Base-by-base conservation (phyloP, 768 basidiomycete genomes). In the Leccinum aurantiacum region DNA sequence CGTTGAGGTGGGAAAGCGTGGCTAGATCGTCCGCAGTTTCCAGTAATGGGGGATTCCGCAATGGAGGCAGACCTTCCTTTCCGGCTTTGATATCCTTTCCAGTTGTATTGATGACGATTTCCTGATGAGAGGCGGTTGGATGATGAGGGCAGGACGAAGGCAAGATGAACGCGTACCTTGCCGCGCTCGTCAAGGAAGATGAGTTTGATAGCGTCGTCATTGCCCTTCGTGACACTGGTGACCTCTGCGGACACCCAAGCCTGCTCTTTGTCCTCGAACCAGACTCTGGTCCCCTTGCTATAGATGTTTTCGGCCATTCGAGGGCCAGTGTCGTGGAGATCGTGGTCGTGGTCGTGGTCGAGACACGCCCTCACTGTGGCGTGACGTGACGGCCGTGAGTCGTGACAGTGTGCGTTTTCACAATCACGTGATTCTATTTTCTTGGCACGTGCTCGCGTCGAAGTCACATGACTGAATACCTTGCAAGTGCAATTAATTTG, bases 11-110 rank as follows among this genome's bases (percentile, higher is more conserved):
- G 52, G 94, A 97, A 68, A 99, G 86, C 57, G 95, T 97, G 52
- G 97, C 95, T 72, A 99, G 82, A 81, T 99, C 97, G 77, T 99
- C 97, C 31, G 95, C 93, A 17, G 93, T 93, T 79, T 99, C 97
- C 61, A 99, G 80, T 54, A 98, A 78, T 35, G 96, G 97, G 33
- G 97, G 97, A 77, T 99, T 98, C 65, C 95, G 89, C 69, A 99
- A 78, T 47, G 95, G 97, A 48, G 97, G 97, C 8, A 98, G 82
- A 54, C 83, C 85, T 65, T 87, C 86, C 68, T 88, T 87, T 50
- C 86, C 86, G 70, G 89, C 88, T 70, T 85, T 90, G 73, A 95
- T 89, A 61, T 89, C 86, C 72, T 88, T 87, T 46, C 83, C 83
- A 13, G 89, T 90, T 9, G 94, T 93, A 64, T 87, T 87, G 53